A percentile compares a stretch with the other conserved stretches of the same genome.
Evolutionary conservation across 2,329 filamentous ascomycete genomes (phyloP).

Genomic region (Xylaria sp.): DNA sequence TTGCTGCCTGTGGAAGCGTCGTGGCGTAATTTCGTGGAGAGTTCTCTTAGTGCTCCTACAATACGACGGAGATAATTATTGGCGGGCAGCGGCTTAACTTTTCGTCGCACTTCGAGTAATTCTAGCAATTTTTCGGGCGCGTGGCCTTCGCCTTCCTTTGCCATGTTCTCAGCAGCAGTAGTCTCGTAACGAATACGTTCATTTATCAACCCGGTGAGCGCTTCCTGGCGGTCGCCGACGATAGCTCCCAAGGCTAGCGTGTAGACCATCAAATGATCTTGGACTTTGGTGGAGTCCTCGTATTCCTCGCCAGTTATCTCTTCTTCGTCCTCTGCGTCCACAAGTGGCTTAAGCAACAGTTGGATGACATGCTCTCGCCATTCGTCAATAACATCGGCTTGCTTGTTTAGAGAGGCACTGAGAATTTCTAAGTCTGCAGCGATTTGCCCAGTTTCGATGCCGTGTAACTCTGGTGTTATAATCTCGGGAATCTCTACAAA

Average conservation of each 20-base stretch:
- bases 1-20: slow-evolving; percentile 64
- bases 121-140: slow-evolving; percentile 72
- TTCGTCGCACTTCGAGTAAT: slow-evolving; percentile 60
- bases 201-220: slow-evolving; percentile 82
- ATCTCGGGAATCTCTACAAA: slow-evolving; percentile 74
- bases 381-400: slow-evolving; percentile 75
- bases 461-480: slow-evolving; percentile 62
- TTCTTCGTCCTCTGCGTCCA: slow-evolving; percentile 80
- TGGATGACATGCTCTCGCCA: slow-evolving; percentile 81
- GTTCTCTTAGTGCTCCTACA: slow-evolving; percentile 74
- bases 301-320: slow-evolving; percentile 92
- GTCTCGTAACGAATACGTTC: slow-evolving; percentile 79
- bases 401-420: slow-evolving; percentile 73
- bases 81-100: slow-evolving; percentile 60
- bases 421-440: slow-evolving; percentile 74
- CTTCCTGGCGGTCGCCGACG: slow-evolving; percentile 81
- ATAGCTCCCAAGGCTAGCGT: slow-evolving; percentile 80
- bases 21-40: slow-evolving; percentile 69
- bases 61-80: slow-evolving; percentile 76
- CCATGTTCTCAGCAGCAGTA: slow-evolving; percentile 68
- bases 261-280: slow-evolving; percentile 90
- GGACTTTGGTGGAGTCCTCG: slow-evolving; percentile 83
- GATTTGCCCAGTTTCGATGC: slow-evolving; percentile 77
- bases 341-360: slow-evolving; percentile 77
- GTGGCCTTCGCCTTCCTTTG: slow-evolving; percentile 73